These are phyloP conservation scores for Pichia kudriavzevii DNA, from an alignment of 1,139 yeast genomes.

Conservation along the genomic window DNA sequence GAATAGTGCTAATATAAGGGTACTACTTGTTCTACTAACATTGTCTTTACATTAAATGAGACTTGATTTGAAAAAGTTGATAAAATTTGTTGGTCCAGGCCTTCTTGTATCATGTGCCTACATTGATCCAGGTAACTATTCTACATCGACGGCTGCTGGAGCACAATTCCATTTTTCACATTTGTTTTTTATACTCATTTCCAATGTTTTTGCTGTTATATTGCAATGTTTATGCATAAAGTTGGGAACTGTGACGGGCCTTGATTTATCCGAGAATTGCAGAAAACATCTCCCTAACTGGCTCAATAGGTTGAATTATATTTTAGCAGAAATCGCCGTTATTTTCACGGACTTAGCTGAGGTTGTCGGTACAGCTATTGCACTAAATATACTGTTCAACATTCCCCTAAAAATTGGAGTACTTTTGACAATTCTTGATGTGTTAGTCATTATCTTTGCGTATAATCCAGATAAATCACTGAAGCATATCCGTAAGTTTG, in stretches of 20 bases:
- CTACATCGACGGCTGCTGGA: constrained; percentile 75
- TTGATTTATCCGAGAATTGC: constrained; percentile 73
- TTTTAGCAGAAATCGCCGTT: constrained; percentile 66
- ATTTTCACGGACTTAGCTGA: constrained; percentile 79
- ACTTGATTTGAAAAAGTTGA: constrained; percentile 34
- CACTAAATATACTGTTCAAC: constrained; percentile 59
- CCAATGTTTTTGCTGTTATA: constrained; percentile 66
- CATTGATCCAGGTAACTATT: constrained; percentile 78
- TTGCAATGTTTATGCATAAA: constrained; percentile 67
- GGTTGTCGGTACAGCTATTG: constrained; percentile 75
- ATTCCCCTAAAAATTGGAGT: constrained; percentile 65
- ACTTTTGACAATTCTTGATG: constrained; percentile 64
- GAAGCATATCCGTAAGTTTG: constrained; percentile 60
- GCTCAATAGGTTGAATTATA: constrained; percentile 50
- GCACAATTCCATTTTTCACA: constrained; percentile 62
- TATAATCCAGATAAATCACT: constrained; percentile 66
- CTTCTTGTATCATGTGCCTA: constrained; percentile 70
- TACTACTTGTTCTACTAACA: too few relatives aligned
- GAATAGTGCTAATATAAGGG: too few relatives aligned
- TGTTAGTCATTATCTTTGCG: constrained; percentile 53
- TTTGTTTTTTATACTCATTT: constrained; percentile 53
- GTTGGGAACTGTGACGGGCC: constrained; percentile 70
- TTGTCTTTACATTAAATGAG: constrained; percentile 4
- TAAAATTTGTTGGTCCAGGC: constrained; percentile 71
- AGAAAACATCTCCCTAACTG: constrained; percentile 52